Percentiles rank a stretch among this genome's conserved stretches.
Conservation (phyloP, 495 filamentous ascomycete species). For the Aspergillus nanangensis region DNA sequence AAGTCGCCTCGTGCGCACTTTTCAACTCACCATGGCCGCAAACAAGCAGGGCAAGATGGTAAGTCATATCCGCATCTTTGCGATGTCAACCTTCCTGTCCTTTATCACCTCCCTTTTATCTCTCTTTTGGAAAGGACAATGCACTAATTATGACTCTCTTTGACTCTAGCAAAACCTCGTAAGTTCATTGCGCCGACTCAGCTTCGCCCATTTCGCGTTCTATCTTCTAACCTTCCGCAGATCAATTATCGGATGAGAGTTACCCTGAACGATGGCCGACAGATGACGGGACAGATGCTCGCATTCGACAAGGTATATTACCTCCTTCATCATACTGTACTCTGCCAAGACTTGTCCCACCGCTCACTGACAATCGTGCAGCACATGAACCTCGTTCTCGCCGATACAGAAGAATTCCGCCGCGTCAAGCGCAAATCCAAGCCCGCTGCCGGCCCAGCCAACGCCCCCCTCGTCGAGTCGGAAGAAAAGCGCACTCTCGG, state of each 20-base stretch:
- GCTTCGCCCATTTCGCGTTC: not conserved
- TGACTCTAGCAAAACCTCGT: slow-evolving; percentile 86
- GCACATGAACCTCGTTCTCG: slow-evolving; percentile 99
- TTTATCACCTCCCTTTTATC: no score
- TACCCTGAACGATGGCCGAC: slow-evolving; percentile 90
- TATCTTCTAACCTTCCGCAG: slow-evolving; percentile 46
- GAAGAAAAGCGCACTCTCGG: slow-evolving; percentile 97
- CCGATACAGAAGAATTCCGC: slow-evolving; percentile 98
- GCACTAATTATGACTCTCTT: slow-evolving; percentile 54
- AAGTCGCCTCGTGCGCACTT: slow-evolving; percentile 67
- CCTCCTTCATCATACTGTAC: no score
- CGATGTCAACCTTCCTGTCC: no score
- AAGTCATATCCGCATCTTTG: slow-evolving; percentile 37
- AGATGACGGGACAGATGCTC: slow-evolving; percentile 96
- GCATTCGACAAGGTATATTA: slow-evolving; percentile 86
- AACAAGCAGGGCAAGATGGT: slow-evolving; percentile 99
- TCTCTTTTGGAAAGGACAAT: no score
- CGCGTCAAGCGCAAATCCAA: slow-evolving; percentile 90
- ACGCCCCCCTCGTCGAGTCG: slow-evolving; percentile 65
- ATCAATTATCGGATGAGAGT: slow-evolving; percentile 99
- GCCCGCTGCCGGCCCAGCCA: slow-evolving; percentile 54
- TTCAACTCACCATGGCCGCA: slow-evolving; percentile 61
- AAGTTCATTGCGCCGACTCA: slow-evolving; percentile 40
- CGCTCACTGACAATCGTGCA: no score
- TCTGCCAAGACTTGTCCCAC: no score